phyloP scores from a whole-genome alignment of 306 rosid genomes.

The Dicorynia guianensis region DNA sequence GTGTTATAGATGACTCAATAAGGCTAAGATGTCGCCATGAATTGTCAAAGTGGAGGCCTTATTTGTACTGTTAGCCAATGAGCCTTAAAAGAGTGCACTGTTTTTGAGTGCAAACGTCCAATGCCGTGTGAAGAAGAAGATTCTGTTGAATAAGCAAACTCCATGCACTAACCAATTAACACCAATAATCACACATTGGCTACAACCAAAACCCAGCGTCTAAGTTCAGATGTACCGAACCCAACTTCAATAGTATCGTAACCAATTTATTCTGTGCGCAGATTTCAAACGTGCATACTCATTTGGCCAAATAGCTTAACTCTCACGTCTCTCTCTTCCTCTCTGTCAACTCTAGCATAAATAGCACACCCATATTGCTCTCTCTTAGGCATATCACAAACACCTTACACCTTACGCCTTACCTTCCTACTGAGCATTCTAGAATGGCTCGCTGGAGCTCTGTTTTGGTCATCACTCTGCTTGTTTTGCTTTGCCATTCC shows the following conservation, averaged over 20 bases:
- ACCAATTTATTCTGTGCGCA: neutral
- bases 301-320: conserved; percentile 29
- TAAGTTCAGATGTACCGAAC: conserved; percentile 49
- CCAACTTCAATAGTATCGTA: conserved; percentile 16
- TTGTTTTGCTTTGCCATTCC: conserved; percentile 27
- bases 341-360: conserved; percentile 34
- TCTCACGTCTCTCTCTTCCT: conserved; percentile 14
- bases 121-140: neutral
- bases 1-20: conserved; percentile 21
- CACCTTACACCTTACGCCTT: neutral
- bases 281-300: conserved; percentile 4
- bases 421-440: neutral
- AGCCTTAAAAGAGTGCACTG: neutral
- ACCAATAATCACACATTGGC: neutral
- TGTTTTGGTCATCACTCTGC: conserved; percentile 36
- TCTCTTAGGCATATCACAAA: conserved; percentile 26
- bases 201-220: neutral
- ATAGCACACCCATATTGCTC: conserved; percentile 28
- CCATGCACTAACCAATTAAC: conserved; percentile 33
- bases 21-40: conserved; percentile 37
- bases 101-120: neutral
- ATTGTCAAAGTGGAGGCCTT: conserved; percentile 41
- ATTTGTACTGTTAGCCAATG: conserved; percentile 30
- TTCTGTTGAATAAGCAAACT: conserved; percentile 28
- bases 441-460: conserved; percentile 43